A percentile compares a stretch with the other conserved stretches of the same genome.
Conservation (phyloP, 306 rosid species). For the Phaseolus lunatus region DNA sequence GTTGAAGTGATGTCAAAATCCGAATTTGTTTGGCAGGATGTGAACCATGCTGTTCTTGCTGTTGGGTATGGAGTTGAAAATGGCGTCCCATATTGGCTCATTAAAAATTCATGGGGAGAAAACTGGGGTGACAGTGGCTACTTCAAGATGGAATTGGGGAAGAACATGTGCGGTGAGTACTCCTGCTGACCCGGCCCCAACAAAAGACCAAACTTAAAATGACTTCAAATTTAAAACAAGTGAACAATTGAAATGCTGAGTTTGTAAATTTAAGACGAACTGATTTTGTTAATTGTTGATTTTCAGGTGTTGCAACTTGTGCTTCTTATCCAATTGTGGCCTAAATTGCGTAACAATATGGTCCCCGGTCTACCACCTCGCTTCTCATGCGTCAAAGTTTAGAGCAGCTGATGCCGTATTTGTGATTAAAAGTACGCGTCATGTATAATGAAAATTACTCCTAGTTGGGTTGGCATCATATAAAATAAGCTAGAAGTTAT, state of each 20-base stretch:
- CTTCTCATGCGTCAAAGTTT: neutral
- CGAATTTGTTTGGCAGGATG: slow-evolving; percentile 63
- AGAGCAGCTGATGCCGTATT: slow-evolving; percentile 8
- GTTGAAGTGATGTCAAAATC: slow-evolving; percentile 8
- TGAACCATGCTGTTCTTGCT: slow-evolving; percentile 88
- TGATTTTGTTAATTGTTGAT: neutral
- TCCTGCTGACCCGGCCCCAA: neutral
- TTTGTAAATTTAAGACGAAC: slow-evolving; percentile 1
- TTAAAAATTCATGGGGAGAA: slow-evolving; percentile 83
- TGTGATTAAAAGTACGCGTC: slow-evolving; percentile 25
- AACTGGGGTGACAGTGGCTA: slow-evolving; percentile 81
- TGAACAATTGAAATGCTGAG: neutral
- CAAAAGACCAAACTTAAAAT: neutral
- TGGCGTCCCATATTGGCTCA: slow-evolving; percentile 74
- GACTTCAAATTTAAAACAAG: neutral
- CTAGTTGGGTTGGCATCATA: slow-evolving; percentile 5
- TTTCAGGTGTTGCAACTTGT: slow-evolving; percentile 80
- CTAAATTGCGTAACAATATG: slow-evolving; percentile 27
- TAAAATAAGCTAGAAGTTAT: slow-evolving; percentile 24
- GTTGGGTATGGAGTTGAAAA: slow-evolving; percentile 84
- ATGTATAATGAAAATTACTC: neutral
- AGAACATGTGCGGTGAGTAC: slow-evolving; percentile 86
- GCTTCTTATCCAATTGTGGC: slow-evolving; percentile 84
- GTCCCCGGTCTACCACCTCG: neutral
- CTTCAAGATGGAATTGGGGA: slow-evolving; percentile 87